Evolutionary conservation across 371 early-diverging fungal species (phyloP), one percentile per base, ranked within the genome.

Genomic region (Capillidium heterosporum): DNA sequence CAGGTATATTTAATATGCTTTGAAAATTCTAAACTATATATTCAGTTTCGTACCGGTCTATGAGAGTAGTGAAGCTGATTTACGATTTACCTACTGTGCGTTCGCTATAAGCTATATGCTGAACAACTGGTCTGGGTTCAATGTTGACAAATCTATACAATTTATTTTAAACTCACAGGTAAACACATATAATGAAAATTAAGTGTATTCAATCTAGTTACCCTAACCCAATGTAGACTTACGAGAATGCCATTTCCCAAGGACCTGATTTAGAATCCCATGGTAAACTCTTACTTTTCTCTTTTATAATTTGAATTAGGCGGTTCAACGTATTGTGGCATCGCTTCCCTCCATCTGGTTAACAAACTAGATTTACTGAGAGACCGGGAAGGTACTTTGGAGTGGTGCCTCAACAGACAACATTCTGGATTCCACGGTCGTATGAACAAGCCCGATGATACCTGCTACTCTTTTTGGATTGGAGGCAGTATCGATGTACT

Each of bases 401-500:
- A 66, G 41, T 95, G 98, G 98, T 75, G 84, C 41, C 57, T 96
- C 41, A 60, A 61, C 15, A 74, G 87, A 10, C 94, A 91, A 62
- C 64, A 63, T 27, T 69, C 69, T 27, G 99, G 99, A 3, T 98
- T 93, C 67, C 84, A 90, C 59, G 99, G 99, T 4, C 71, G 99
- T 53, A 72, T 74, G 2, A 89, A 89, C 64, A 99, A 99, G 65
- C 68, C 74, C 1, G 70, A 79, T n/a, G 99, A 99, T 62, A 85
- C 93, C 0, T 99, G 99, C 67, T 99, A 99, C 67, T 84, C 95
- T 8, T 99, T 93, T 67, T 99, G 98, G 99, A 76, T 98, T 24
- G 98, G 98, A 13, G 93, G 84, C 0, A 61, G 82, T 8, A 61
- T 95, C 27, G 67, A 77, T 65, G 80, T 83, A 68, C 32, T 29